Evolutionary conservation across 108 stramenopile genomes (phyloP), one percentile per base, ranked within the genome.

Genomic region (Pelagomonas calceolata): DNA sequence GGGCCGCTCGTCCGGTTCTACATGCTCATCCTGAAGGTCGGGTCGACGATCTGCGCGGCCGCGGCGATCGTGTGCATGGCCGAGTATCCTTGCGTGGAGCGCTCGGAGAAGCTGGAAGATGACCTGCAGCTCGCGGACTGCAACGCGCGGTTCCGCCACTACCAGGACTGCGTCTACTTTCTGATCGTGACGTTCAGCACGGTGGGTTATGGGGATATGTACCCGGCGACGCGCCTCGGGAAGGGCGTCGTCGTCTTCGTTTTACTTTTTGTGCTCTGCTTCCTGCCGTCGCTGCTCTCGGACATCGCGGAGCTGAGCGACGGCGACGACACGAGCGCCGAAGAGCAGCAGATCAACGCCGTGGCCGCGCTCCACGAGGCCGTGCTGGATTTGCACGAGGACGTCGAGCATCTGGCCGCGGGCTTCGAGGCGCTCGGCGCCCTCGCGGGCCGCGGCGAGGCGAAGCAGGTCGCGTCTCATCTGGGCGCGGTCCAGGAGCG

Each of bases 171-270:
- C 16, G 36, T 88, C 29, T 89, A 89, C 70, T 89, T 89, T 70
- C 68, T 81, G 30, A 75, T 87, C 16, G 85, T 87, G 32, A 82
- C 87, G 3, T 86, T 87, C 69, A 87, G 85, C 30, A 87, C 87
- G 26, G 80, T 84, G 31, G 86, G 86, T 34, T 82, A 82, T 63
- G 78, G 78, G 35, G 76, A 77, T 64, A 63, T 77, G 34, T 34
- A 36, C 35, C 64, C 71, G 21, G 29, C 35, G 30, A 71, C 37
- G 67, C 67, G 18, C 14, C 15, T 26, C 31, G 65, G 65, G 9
- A 31, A 32, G 15, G 0, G 3, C 32, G 33, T 65, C 32, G 33
- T 65, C 31, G 17, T 65, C 18, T 4, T 34, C 65, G 33, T 65
- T 32, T 1, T 12, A 31, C 0, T 65, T 32, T 65, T 34, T 26